Percentiles rank a stretch among this genome's conserved stretches.
These are phyloP conservation scores for Cornus kousa DNA, from an alignment of 148 eudicot species.

Conservation along the genomic window DNA sequence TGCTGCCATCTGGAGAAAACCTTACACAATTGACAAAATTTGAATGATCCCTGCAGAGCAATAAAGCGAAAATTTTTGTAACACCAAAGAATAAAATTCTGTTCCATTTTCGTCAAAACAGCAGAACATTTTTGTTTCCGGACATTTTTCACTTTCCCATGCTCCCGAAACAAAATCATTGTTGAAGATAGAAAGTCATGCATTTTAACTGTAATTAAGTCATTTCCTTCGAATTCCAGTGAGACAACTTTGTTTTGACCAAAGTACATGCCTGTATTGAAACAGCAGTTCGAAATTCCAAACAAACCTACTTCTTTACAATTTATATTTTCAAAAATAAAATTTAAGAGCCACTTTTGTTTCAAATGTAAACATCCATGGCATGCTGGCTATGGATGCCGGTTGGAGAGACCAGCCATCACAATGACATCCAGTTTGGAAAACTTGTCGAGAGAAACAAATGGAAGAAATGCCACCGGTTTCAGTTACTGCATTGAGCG, in stretches of 20 bases:
- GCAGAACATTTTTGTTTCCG: not conserved
- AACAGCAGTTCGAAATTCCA: too few species aligned
- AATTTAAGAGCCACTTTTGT: too few species aligned
- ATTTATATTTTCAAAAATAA: not conserved
- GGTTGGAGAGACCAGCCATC: too few species aligned
- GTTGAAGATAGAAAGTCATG: not conserved
- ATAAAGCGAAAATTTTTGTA: not conserved
- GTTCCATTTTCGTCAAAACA: not conserved
- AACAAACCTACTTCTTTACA: not conserved
- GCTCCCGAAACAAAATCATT: not conserved
- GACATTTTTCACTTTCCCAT: not conserved
- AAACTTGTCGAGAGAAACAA: too few species aligned
- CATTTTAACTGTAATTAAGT: not conserved
- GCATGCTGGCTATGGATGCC: too few species aligned
- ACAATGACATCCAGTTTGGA: too few species aligned
- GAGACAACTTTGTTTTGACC: too few species aligned
- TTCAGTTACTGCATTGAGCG: too few species aligned
- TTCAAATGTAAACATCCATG: too few species aligned
- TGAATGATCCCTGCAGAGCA: constrained; percentile 70
- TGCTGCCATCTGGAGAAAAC: constrained; percentile 92
- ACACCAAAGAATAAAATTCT: not conserved
- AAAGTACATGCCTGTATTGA: not conserved
- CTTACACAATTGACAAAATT: constrained; percentile 94
- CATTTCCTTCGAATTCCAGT: too few species aligned
- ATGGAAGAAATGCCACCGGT: too few species aligned